Conservation (phyloP, 768 basidiomycete genomes). For the Stropharia rugosoannulata region DNA sequence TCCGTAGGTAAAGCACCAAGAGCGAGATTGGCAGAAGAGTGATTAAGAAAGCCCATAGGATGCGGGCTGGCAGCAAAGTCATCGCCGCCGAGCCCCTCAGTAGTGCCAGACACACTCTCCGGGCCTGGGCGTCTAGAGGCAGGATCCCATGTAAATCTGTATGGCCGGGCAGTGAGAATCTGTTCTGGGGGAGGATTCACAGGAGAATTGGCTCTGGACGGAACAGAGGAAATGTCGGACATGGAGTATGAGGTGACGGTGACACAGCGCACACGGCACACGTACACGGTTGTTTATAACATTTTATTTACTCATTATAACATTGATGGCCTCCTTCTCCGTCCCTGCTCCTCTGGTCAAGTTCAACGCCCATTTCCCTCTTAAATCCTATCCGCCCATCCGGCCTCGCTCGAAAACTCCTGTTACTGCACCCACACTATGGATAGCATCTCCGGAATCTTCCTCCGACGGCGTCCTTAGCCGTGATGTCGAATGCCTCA, state of each 20-base stretch:
- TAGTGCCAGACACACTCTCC: slow-evolving; percentile 72
- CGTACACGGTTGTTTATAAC: slow-evolving; percentile 11
- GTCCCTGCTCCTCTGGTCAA: slow-evolving; percentile 36
- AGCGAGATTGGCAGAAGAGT: slow-evolving; percentile 48
- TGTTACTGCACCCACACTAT: slow-evolving; percentile 48
- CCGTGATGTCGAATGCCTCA: slow-evolving; percentile 81
- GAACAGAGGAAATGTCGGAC: slow-evolving; percentile 51
- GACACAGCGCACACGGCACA: neutral
- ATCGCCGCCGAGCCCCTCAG: slow-evolving; percentile 60
- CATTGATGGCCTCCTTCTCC: slow-evolving; percentile 23
- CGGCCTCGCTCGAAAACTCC: slow-evolving; percentile 22
- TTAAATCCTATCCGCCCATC: slow-evolving; percentile 50
- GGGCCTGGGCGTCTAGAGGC: slow-evolving; percentile 57
- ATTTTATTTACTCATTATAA: slow-evolving; percentile 11
- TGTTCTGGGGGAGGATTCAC: slow-evolving; percentile 35
- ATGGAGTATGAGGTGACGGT: slow-evolving; percentile 20
- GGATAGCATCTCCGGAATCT: slow-evolving; percentile 56
- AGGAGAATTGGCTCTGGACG: slow-evolving; percentile 61
- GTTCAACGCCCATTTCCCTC: slow-evolving; percentile 61
- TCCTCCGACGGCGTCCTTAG: slow-evolving; percentile 46
- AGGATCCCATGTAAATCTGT: slow-evolving; percentile 77
- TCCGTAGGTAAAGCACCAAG: slow-evolving; percentile 52
- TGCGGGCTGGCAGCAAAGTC: slow-evolving; percentile 59
- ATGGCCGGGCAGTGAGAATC: slow-evolving; percentile 52
- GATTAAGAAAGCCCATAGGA: slow-evolving; percentile 47